Evolutionary conservation across 495 filamentous ascomycete species (phyloP), one percentile per base, ranked within the genome.

Genomic region (Jackrogersella minutella): DNA sequence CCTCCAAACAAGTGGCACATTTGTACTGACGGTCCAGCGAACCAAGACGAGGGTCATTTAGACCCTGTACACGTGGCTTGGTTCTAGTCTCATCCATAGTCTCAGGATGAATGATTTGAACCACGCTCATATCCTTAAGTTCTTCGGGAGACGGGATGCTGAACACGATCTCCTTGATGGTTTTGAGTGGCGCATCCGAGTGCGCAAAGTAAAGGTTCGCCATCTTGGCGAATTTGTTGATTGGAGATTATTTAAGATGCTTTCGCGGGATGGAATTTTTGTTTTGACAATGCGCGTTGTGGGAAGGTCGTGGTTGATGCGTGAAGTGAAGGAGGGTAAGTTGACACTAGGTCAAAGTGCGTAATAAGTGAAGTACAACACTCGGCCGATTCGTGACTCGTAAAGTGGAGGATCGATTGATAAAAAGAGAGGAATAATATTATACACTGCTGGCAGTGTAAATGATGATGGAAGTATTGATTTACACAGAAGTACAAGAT

Each of bases 131-230:
- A 61, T 87, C 90, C 81, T 98, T 98, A 79, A 97, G 96, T 78
- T 99, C 96, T 74, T 98, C 94, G 1, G 96, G 95, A 14, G 93
- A 93, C 72, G 97, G 82, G 62, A 99, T 87, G 71, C 95, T 95
- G 78, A 99, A 99, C 81, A 98, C 96, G 66, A 99, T 96, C 85
- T 98, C 95, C 84, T 96, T 87, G 65, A 99, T 92, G 57, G 89
- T 92, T 82, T 93, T 92, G 85, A 97, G 82, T 70, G 93, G 92
- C 87, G 95, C 95, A 83, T 91, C 93, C 69, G 95, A 98, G 75
- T 92, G 90, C 57, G 90, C 85, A 69, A 97, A 97, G 73, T 89
- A 89, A 71, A 97, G 89, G 81, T 96, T 95, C 84, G 93, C 88
- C 95, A 97, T 98, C 73, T 73, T 93, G 70, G 54, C 21, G 37